Evolutionary conservation across 371 early-diverging fungal species (phyloP), one percentile per base, ranked within the genome.

Genomic region (Phascolomyces articulosus): DNA sequence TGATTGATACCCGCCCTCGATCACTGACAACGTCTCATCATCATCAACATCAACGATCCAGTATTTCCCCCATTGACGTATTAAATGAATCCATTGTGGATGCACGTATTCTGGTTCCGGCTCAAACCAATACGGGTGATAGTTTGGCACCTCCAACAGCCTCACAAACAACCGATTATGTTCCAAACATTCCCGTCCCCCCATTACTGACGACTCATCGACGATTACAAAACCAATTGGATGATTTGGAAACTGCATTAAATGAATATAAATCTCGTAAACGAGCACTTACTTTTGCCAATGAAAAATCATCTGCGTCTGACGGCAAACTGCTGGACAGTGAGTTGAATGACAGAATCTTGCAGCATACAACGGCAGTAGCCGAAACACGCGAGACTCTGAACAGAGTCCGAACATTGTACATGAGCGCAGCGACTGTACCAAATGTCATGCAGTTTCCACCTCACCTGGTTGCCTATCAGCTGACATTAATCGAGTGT

Each of bases 401-500:
- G 24, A 80, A 77, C 57, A 74, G 74, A 55, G 82, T 84, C 13
- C 75, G 84, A 10, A 82, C 82, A 21, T 65, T 84, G 21, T 73
- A 80, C 57, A 82, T 82, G 65, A 75, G 79, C 15, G 80, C 85
- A 1, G 79, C 80, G 15, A 85, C 83, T 18, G 73, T 80, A n/a
- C 80, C 86, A 3, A 83, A 72, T 47, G 77, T 90, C 44, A 78
- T 80, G 29, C 83, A 84, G 28, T 90, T 90, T 63, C 82, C 86
- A 6, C 85, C 90, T 11, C 80, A 83, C 56, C 71, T 87, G 31
- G 77, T 90, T 41, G 90, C 92, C 16, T 89, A 86, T 71, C 88
- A 90, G 64, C 77, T 92, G 58, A 87, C 89, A 24, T 65, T 88
- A 24, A 85, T 90, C 20, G 93, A 91, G 56, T 86, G 88, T 2